Evolutionary conservation across 2,329 filamentous ascomycete species (phyloP), one percentile per base, ranked within the genome.

Genomic region (Dothideomycetidae sp.): DNA sequence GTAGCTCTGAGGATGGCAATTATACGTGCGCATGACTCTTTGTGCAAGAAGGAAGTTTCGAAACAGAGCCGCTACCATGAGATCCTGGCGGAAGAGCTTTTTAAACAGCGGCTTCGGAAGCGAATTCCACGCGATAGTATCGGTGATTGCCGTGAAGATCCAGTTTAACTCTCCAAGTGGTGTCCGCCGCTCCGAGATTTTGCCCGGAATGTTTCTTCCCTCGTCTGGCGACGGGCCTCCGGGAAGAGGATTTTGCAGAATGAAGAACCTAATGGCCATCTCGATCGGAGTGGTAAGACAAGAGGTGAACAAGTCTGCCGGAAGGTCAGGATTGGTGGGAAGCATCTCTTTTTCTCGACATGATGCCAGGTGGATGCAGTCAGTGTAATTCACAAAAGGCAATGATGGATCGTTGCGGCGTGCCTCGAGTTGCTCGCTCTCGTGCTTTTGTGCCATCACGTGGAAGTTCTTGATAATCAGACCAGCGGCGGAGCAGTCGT

Each of bases 91-190:
- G 59, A 98, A 98, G 42, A 96, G 82, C 58, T 93, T 93, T 59
- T 93, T 86, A 61, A 98, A 98, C 9, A 94, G 64, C 13, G 85
- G 75, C 31, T 88, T 79, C 3, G 86, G 83, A 3, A 98, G 64
- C 4, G 84, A 92, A 19, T 93, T 96, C 90, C 90, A 98, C 0
- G 90, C 90, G 50, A 98, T 98, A 1, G 88, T 96, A 55, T 98
- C 90, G 0, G 90, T 98, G 46, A 98, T 96, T 38, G 90, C 90
- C 1, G 90, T 98, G 54, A 98, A 96, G 23, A 98, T 98, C 90
- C 90, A 98, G 53, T 98, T 98, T 10, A 98, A 67, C 61, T 98
- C 90, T 44, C 90, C 90, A 21, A 98, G 70, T 5, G 90, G 90
- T 34, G 90, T 96, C 52, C 90, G 72, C 42, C 90, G 73, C 59